Base-by-base conservation (phyloP, 441 rosid species). In the Populus trichocarpa region DNA sequence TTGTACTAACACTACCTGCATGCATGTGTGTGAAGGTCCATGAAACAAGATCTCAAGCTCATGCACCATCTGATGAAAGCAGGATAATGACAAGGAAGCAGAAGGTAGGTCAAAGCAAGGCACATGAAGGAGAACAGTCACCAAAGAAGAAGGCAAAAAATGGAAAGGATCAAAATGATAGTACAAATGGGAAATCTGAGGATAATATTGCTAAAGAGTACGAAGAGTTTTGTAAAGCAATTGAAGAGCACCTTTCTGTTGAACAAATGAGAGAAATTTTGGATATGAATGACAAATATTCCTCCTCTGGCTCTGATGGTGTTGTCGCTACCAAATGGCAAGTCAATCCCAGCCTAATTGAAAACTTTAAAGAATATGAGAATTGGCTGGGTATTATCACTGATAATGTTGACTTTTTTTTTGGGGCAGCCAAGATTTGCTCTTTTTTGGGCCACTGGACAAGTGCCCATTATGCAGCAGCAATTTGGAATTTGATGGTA, bases 61-160 rank as follows among this genome's bases (percentile, higher is more conserved):
- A 85, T 72, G 73, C 80, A 53, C 80, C 91, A 26, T 80, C 83
- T 8, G 92, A 89, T 22, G 97, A 95, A 8, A 91, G 88, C 35
- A 92, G 85, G 85, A 83, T 88, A 53, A 88, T 83, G 90, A 86
- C 90, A 38, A 84, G 95, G 85, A 95, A 92, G 88, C 94, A 92
- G 81, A 93, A 93, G 75, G 96, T 93, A 13, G 95, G 12, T 59
- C 64, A 89, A 81, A 90, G 81, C 84, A 84, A 82, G 72, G 82
- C 81, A 46, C 88, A 84, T 26, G 93, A 93, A 75, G 83, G 85
- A 14, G 91, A 86, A 75, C 90, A 89, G 30, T 83, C 92, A 28
- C 94, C 86, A 0, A 92, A 91, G 86, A 92, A 91, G 88, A 92
- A 92, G 78, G 76, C 87, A 0, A 92, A 88, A 78, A 46, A 77